phyloP scores from a whole-genome alignment of 495 filamentous ascomycete species.

The Pyronema omphalodes region DNA sequence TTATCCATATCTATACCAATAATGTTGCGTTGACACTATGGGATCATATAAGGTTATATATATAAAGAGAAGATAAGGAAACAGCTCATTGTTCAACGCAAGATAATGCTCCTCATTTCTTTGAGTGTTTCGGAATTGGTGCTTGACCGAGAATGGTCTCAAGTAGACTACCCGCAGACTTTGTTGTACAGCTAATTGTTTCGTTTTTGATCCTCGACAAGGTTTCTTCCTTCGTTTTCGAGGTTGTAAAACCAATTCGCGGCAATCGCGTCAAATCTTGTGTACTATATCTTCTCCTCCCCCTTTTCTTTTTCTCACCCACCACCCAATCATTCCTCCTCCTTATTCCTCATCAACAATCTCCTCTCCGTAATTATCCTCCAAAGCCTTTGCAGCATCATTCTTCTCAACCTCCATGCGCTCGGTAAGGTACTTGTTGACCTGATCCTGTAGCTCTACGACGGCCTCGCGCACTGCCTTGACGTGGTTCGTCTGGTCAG shows the following conservation, averaged over 20 bases:
- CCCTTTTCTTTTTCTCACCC: background rate
- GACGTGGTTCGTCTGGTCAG: slow-evolving; percentile 49
- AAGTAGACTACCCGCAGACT: background rate
- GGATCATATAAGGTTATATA: too few relatives aligned
- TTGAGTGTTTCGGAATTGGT: too few relatives aligned
- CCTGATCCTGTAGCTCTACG: slow-evolving; percentile 42
- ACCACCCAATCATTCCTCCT: slow-evolving; percentile 9
- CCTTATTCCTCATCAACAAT: slow-evolving; percentile 64
- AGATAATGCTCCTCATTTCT: too few relatives aligned
- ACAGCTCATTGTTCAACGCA: too few relatives aligned
- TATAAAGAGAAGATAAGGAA: too few relatives aligned
- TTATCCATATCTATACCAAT: too few relatives aligned
- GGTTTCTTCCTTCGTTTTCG: background rate
- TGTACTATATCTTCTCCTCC: background rate
- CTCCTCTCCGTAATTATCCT: slow-evolving; percentile 60
- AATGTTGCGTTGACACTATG: too few relatives aligned
- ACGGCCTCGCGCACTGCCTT: slow-evolving; percentile 42
- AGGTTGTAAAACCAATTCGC: background rate
- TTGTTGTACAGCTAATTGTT: background rate
- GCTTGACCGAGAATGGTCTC: too few relatives aligned
- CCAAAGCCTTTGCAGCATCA: slow-evolving; percentile 30
- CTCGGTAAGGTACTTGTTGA: slow-evolving; percentile 69
- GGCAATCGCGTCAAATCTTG: background rate
- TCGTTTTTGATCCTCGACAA: background rate
- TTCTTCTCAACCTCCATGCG: slow-evolving; percentile 79